Conservation (phyloP, 805 yeast species). For the Wickerhamiella parazyma region DNA sequence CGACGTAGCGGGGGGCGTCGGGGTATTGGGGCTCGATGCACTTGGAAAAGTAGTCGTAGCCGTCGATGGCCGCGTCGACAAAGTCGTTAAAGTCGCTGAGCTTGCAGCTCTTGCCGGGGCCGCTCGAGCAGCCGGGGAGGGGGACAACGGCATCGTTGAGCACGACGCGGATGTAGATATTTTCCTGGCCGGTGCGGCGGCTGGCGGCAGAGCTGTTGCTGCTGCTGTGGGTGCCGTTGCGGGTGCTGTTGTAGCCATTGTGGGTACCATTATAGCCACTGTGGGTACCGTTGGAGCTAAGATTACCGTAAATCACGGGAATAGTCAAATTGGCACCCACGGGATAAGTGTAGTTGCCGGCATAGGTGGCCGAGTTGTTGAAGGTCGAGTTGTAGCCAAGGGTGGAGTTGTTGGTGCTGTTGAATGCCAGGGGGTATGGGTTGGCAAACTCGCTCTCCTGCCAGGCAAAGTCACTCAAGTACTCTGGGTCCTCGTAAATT, state of each 20-base stretch:
- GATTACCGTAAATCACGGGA: slow-evolving; percentile 1
- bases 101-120: slow-evolving; percentile 39
- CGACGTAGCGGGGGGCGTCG: slow-evolving; percentile 16
- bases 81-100: slow-evolving; percentile 19
- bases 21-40: slow-evolving; percentile 12
- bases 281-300: background rate
- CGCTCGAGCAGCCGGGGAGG: slow-evolving; percentile 33
- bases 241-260: background rate
- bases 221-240: background rate
- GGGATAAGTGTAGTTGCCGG: slow-evolving; percentile 12
- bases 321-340: background rate
- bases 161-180: slow-evolving; percentile 34
- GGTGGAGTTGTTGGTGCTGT: slow-evolving; percentile 8
- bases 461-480: background rate
- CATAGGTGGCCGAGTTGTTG: slow-evolving; percentile 10
- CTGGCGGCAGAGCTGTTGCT: background rate
- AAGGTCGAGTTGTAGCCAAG: slow-evolving; percentile 1
- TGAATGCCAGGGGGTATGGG: slow-evolving; percentile 19
- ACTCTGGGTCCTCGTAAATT: slow-evolving; percentile 29
- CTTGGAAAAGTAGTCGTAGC: slow-evolving; percentile 10
- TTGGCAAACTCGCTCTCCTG: slow-evolving; percentile 5
- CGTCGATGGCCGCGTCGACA: slow-evolving; percentile 12
- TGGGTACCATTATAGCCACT: background rate
- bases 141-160: slow-evolving; percentile 44
- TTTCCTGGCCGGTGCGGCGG: slow-evolving; percentile 11